A percentile compares a stretch with the other conserved stretches of the same genome.
Evolutionary conservation across 2,329 filamentous ascomycete species (phyloP).

Genomic region (Talaromyces albobiverticillius): DNA sequence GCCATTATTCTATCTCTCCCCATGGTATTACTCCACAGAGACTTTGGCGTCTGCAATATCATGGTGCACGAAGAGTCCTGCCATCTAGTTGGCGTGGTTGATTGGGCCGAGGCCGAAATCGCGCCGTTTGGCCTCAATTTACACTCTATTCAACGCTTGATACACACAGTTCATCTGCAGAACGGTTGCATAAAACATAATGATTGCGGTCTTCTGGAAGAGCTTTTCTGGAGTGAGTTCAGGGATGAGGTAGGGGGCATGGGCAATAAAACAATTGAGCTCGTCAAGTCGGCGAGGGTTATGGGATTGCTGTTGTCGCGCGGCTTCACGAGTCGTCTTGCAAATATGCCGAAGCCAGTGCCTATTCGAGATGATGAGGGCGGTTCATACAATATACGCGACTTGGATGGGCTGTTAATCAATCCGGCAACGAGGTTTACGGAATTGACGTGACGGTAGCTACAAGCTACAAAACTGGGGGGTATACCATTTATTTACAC

Average conservation of each 20-base stretch:
- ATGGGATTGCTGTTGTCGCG: constrained; percentile 32
- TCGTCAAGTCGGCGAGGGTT: constrained; percentile 32
- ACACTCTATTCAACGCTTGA: constrained; percentile 32
- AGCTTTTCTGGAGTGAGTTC: constrained; percentile 35
- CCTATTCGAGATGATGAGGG: constrained; percentile 38
- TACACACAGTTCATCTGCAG: constrained; percentile 33
- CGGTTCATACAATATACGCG: constrained; percentile 39
- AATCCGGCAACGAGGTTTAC: constrained; percentile 29
- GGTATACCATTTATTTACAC: too few relatives aligned
- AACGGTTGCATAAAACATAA: constrained; percentile 34
- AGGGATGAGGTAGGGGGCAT: constrained; percentile 27
- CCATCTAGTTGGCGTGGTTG: constrained; percentile 40
- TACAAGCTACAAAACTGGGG: too few relatives aligned
- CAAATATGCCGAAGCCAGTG: constrained; percentile 31
- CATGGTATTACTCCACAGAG: constrained; percentile 40
- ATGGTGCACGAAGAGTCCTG: constrained; percentile 38
- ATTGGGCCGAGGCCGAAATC: constrained; percentile 43
- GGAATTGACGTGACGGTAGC: not conserved
- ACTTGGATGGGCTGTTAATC: constrained; percentile 38
- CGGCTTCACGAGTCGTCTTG: constrained; percentile 41
- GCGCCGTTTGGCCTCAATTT: constrained; percentile 42
- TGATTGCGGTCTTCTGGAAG: constrained; percentile 29
- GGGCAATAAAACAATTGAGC: constrained; percentile 20
- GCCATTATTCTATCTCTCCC: constrained; percentile 37
- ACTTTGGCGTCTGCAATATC: constrained; percentile 41